Evolutionary conservation across 345 rosid genomes (phyloP), one percentile per base, ranked within the genome.

Genomic region (Clarkia xantiana): DNA sequence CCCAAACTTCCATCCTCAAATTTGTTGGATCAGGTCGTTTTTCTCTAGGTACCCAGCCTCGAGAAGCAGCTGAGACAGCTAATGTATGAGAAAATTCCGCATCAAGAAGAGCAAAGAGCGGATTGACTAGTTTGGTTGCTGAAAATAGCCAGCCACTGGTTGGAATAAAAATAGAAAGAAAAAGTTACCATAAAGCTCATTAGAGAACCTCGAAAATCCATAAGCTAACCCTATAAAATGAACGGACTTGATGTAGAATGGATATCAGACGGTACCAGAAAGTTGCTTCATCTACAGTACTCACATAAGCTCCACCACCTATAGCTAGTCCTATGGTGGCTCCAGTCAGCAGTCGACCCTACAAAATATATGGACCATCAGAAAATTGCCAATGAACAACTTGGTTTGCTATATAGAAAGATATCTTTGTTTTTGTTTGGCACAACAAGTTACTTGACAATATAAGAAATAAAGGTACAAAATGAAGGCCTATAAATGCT

Each of bases 251-350:
- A 11, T 52, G 44, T 46, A 40, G 4, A 29, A 29, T 29, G 52
- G 16, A 57, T 29, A 55, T 45, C 52, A 36, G 53, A 55, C 54
- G 49, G 61, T 84, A 91, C 98, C 98, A 86, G 83, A 91, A 81
- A 54, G 98, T 86, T 47, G 94, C 98, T 74, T 86, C 98, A 73
- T 91, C 98, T 59, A 79, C 86, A 23, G 94, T 90, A 64, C 97
- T 86, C 49, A 76, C 94, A 67, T 89, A 89, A 58, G 97, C 97
- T 62, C 95, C 98, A 46, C 96, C 85, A 39, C 78, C 90, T 57
- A 91, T 91, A 11, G 78, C 76, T 14, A 91, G 49, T 15, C 96
- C 94, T 52, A 91, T 65, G 48, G 93, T 78, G 44, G 83, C 80
- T 62, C 98, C 98, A 0, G 98, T 79, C 45, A 91, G 61, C 56